Evolutionary conservation across 768 basidiomycete species (phyloP), one percentile per base, ranked within the genome.

Genomic region (Suillus lakei): DNA sequence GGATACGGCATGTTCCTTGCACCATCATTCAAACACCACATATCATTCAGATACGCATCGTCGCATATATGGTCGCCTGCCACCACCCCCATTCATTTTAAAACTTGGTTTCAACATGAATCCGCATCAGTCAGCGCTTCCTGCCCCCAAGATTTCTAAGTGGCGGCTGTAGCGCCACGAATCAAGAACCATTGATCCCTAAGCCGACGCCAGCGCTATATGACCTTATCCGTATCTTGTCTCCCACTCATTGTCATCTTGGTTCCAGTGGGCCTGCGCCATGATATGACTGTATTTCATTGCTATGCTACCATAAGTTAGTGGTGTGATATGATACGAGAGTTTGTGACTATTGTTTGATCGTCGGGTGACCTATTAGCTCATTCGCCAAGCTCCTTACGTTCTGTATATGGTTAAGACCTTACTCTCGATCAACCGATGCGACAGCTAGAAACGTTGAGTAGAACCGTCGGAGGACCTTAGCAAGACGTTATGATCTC

Each of bases 271-370:
- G 48, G 21, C 48, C 15, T 50, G 13, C 26, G 12, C 38, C 26
- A 39, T 28, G 30, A 12, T 15, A 7, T 38, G 36, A 58, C 23
- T 23, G 32, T 1, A 34, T 58, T 58, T 15, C 16, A 59, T 59
- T 30, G 58, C 58, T 59, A 59, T 12, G 58, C 58, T 59, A 59
- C 38, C 18, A 59, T 38, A 59, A 39, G 26, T 59, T 59, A 28
- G 16, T 59, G 18, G 32, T 41, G 58, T 59, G 58, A 59, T 59
- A 59, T 28, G 58, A 41, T 59, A 59, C 58, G 39, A 59, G 39
- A 41, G 39, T 59, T 18, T 39, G 26, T 39, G 26, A 58, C 38
- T 58, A 28, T 58, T 36, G 58, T 41, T 3, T 59, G 38, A 41
- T 41, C 56, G 36, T 26, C 56, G 58, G 38, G 9, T 23, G 38